Percentiles rank a stretch among this genome's conserved stretches.
These are phyloP conservation scores for Nitzschia sp. DNA, from an alignment of 108 stramenopile species.

Conservation along the genomic window DNA sequence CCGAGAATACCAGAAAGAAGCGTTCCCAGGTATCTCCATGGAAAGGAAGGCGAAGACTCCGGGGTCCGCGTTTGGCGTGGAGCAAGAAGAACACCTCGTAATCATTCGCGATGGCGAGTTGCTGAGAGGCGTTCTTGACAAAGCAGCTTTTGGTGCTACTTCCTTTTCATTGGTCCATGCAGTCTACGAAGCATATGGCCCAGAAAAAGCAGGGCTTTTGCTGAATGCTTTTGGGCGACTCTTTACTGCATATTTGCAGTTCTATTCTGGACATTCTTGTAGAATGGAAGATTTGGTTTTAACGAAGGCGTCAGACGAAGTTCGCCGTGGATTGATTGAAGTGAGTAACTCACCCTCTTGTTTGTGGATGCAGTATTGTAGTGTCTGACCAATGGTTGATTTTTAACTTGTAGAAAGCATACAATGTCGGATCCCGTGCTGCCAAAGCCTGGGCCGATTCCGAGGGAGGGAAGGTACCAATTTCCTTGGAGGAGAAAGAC, in stretches of 20 bases:
- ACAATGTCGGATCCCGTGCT: constrained; percentile 79
- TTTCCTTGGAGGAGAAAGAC: constrained; percentile 52
- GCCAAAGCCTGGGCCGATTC: constrained; percentile 92
- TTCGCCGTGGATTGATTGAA: constrained; percentile 64
- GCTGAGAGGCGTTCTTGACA: constrained; percentile 95
- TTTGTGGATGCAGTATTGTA: background rate
- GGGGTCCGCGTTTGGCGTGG: constrained; percentile 81
- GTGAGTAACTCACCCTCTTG: constrained; percentile 13
- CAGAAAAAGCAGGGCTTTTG: constrained; percentile 81
- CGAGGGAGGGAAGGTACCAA: constrained; percentile 87
- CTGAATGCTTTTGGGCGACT: constrained; percentile 92
- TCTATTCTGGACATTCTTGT: constrained; percentile 96
- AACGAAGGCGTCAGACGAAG: constrained; percentile 79
- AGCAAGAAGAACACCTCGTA: constrained; percentile 88
- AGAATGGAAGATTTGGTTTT: constrained; percentile 96
- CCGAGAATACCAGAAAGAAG: constrained; percentile 57
- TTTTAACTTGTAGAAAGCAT: constrained; percentile 49
- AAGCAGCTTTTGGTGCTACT: constrained; percentile 92
- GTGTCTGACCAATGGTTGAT: background rate
- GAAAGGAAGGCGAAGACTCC: constrained; percentile 94
- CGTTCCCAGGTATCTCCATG: constrained; percentile 69
- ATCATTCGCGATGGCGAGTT: constrained; percentile 91
- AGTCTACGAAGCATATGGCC: constrained; percentile 96
- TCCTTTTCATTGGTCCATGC: constrained; percentile 95
- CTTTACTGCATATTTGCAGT: constrained; percentile 93